Evolutionary conservation across 2,329 filamentous ascomycete species (phyloP), one percentile per base, ranked within the genome.

Genomic region (Aspergillus pseudoterreus): DNA sequence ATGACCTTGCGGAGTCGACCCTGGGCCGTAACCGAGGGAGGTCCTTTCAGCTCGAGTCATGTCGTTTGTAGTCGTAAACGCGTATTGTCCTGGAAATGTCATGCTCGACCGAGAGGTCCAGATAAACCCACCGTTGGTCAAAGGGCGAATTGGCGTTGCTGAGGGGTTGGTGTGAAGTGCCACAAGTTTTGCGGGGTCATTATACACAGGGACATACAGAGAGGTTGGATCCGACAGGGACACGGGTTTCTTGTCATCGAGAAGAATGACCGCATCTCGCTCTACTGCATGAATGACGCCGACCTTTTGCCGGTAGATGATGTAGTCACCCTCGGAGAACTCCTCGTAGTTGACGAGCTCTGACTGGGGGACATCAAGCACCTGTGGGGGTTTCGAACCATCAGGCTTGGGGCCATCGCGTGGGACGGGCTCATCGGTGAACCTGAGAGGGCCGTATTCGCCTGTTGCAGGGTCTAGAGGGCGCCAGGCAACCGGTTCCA

Each of bases 251-350:
- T 76, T 77, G 61, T 84, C 78, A 6, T 69, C 61, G 11, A 84
- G 71, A 39, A 71, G 74, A 22, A 85, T 54, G 2, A 78, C 71
- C 12, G 83, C 70, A 47, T 79, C 75, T 44, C 78, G 73, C 27
- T 73, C 69, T 42, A 79, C 69, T 2, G 75, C 71, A 46, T 77
- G 72, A 4, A 85, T 74, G 10, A 75, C 66, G 1, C 82, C 82
- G 4, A 84, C 62, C 78, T 81, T 84, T 56, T 80, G 74, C 15
- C 76, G 70, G 61, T 78, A 81, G 11, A 83, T 70, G 19, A 84
- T 70, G 30, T 79, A 70, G 47, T 81, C 78, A 4, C 78, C 79
- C 53, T 78, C 75, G 5, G 70, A 61, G 54, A 75, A 77, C 44
- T 78, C 67, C 53, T 77, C 70, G 11, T 74, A 70, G 49, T 71